Conservation (phyloP, 2,329 filamentous ascomycete genomes). For the Eutypa lata region DNA sequence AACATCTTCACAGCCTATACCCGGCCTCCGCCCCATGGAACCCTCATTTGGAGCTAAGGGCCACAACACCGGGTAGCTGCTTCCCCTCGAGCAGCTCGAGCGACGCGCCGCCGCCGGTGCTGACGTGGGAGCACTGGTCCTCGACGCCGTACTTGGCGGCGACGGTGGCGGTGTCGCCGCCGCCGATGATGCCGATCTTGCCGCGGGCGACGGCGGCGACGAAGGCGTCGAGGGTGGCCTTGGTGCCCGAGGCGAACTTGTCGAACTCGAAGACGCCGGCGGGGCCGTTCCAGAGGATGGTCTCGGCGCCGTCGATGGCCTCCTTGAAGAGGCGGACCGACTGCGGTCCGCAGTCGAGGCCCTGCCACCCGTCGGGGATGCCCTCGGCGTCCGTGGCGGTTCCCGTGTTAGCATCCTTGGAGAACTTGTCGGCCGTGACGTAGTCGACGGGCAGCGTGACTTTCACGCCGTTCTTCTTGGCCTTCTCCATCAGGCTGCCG, state of each 20-base stretch:
- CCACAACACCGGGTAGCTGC: constrained; percentile 88
- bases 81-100: constrained; percentile 98
- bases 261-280: constrained; percentile 97
- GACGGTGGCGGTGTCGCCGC: constrained; percentile 96
- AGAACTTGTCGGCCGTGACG: constrained; percentile 94
- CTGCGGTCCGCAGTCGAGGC: constrained; percentile 90
- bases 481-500: constrained; percentile 83
- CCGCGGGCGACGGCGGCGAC: constrained; percentile 76
- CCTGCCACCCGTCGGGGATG: constrained; percentile 97
- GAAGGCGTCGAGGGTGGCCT: constrained; percentile 84
- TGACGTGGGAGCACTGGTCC: constrained; percentile 97
- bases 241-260: constrained; percentile 88
- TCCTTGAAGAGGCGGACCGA: constrained; percentile 84
- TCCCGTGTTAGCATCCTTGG: constrained; percentile 75
- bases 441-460: constrained; percentile 93
- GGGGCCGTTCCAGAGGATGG: constrained; percentile 98
- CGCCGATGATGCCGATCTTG: constrained; percentile 97
- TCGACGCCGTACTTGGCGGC: constrained; percentile 96
- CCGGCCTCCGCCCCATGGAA: constrained; percentile 12
- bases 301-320: constrained; percentile 84
- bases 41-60: constrained; percentile 74
- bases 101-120: constrained; percentile 91
- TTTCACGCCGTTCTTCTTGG: constrained; percentile 93
- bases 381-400: constrained; percentile 82
- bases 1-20: not conserved